A percentile compares a stretch with the other conserved stretches of the same genome.
Evolutionary conservation across 768 basidiomycete species (phyloP).

Genomic region (Rhodotorula graminis): DNA sequence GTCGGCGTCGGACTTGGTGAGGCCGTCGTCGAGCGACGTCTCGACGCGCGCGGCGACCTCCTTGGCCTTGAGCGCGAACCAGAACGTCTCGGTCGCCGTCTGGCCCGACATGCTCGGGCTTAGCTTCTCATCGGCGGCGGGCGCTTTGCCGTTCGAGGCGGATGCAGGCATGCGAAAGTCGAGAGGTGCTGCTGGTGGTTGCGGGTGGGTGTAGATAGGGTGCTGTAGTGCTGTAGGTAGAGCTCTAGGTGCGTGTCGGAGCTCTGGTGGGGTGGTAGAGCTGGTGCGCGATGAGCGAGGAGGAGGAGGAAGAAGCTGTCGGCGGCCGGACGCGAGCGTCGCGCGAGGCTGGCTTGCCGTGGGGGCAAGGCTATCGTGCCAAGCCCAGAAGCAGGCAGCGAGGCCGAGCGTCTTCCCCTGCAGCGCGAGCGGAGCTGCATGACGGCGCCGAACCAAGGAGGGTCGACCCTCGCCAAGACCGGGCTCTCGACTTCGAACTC

Average conservation of each 20-base stretch:
- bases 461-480: no score
- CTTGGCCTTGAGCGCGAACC: slow-evolving; percentile 20
- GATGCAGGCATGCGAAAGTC: neutral
- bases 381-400: no score
- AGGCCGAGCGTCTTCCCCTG: no score
- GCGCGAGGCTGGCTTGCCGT: no score
- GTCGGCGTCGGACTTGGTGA: neutral
- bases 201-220: neutral
- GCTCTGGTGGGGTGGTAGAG: no score
- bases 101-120: neutral
- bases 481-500: no score
- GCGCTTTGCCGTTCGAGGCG: neutral
- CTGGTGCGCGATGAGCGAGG: no score
- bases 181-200: neutral
- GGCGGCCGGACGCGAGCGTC: no score
- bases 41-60: slow-evolving; percentile 14
- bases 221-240: neutral
- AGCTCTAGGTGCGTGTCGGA: neutral
- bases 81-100: slow-evolving; percentile 21
- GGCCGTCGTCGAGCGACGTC: slow-evolving; percentile 23
- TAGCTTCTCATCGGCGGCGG: neutral
- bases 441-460: no score
- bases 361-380: no score
- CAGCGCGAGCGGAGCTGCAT: no score
- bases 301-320: no score